phyloP scores from a whole-genome alignment of 148 eudicot genomes.

The Agrostemma githago region DNA sequence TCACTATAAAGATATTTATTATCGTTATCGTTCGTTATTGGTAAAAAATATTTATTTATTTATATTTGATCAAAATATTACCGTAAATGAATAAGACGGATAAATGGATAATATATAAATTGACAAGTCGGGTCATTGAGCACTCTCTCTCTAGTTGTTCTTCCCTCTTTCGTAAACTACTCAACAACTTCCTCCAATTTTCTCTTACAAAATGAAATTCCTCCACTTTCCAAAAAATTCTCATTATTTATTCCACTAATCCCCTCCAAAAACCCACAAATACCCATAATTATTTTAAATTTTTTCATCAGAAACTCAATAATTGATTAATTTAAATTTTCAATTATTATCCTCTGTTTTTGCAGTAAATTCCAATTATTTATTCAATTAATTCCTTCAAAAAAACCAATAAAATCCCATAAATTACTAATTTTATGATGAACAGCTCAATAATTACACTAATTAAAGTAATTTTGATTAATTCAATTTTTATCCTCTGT shows the following conservation, averaged over 20 bases:
- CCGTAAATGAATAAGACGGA: not conserved
- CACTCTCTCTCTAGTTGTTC: slow-evolving; percentile 3
- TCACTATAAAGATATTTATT: no score
- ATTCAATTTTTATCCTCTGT: slow-evolving; percentile 12
- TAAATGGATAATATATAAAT: not conserved
- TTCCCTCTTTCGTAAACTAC: not conserved
- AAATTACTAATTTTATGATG: not conserved
- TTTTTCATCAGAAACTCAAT: slow-evolving; percentile 1
- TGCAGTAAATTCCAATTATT: not conserved
- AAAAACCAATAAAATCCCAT: not conserved
- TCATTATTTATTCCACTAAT: not conserved
- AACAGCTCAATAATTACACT: not conserved
- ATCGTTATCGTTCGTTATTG: no score
- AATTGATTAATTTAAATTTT: not conserved
- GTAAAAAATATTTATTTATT: no score
- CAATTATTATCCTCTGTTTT: slow-evolving; percentile 15
- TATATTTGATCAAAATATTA: no score
- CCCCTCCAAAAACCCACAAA: not conserved
- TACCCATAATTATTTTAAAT: no score
- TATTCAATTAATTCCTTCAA: not conserved
- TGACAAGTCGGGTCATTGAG: not conserved
- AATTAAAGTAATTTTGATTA: no score
- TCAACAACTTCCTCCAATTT: slow-evolving; percentile 13
- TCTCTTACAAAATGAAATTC: slow-evolving; percentile 10
- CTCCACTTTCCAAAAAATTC: not conserved